Evolutionary conservation across 495 filamentous ascomycete genomes (phyloP), one percentile per base, ranked within the genome.

Genomic region (Aspergillus olivimuriae): DNA sequence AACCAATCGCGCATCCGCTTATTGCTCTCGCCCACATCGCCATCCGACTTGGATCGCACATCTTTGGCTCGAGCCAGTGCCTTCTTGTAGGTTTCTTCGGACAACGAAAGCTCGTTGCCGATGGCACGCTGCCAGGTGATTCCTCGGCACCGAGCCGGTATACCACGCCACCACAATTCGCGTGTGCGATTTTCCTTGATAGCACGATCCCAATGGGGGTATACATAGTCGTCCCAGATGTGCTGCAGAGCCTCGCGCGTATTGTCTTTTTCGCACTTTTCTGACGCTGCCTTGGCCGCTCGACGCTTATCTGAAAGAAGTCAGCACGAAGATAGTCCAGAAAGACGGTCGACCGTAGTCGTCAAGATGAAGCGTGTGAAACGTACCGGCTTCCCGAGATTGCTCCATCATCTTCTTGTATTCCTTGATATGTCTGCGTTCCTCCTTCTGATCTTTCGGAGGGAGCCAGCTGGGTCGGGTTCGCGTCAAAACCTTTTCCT

Each of bases 391-490:
- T 63, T 94, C 88, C 23, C 78, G 66, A 36, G 87, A 84, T 41
- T 77, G 75, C 0, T 80, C 80, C 86, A 95, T 94, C 86, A 98
- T 97, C 55, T 74, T 78, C 60, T 94, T 84, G 55, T 95, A 98
- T 61, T 97, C 86, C 56, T 77, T 90, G 42, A 98, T 50, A 57
- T 98, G 92, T 43, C 81, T 83, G 60, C 80, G 90, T 63, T 98
- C 92, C 61, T 98, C 92, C 37, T 84, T 87, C 19, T 86, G 89
- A 47, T 87, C 81, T 65, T 98, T 97, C 0, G 92, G 92, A 5
- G 92, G 92, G 12, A 98, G 71, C 92, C 92, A 98, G 30, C 86
- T 91, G 0, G 92, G 92, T 20, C 92, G 78, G 10, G 92, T 98
- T 32, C 94, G 75, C 16, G 87, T 89, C 15, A 98, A 68, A 4